Base-by-base conservation (phyloP, 2,329 filamentous ascomycete species). In the Beauveria asiatica region DNA sequence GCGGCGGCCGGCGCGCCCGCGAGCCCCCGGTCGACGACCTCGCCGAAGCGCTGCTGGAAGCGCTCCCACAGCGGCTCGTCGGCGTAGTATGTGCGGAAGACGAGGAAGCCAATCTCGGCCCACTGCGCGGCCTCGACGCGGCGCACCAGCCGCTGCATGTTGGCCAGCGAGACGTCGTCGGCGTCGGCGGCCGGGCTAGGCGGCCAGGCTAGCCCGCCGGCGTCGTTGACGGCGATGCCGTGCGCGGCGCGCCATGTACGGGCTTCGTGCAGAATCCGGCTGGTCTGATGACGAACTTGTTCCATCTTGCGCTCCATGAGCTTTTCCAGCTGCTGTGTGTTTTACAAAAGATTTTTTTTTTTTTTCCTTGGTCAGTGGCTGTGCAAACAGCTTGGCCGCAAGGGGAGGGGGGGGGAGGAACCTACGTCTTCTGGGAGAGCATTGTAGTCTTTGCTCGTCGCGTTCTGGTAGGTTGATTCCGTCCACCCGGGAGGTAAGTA, bases 361-460 rank as follows among this genome's bases (percentile, higher is more conserved):
- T 10, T 9, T 11, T 30, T 10, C 16, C 3, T 23, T 37, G 11
- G 41, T 55, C 52, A 55, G 52, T 55, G 17, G 39, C 16, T 33
- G 21, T 19, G 49, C 49, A 51, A 44, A 44, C 13, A 37, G 33
- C 33, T 9, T 9, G 17, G 25, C 7, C 23, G 21, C 37, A 21
- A 2, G 4, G 4, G 16, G 19, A n/a, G 11, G 30, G 30, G 5
- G 7, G 19, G 19, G 6, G n/a, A n/a, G 16, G 16, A 0, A 10
- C 37, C 8, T 55, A 55, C 52, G 10, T 55, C 52, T n/a, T 46
- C 52, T 33, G 52, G 52, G n/a, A 55, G 52, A 55, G 41, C 52
- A 55, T 55, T 55, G 52, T 55, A 55, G n/a, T 55, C 52, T 30
- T 10, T 21, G 25, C 41, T 55, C 21, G 52, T 55, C 8, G 52